These are phyloP conservation scores for Pachysandra terminalis DNA, from an alignment of 164 flowering plant genomes.

Conservation along the genomic window DNA sequence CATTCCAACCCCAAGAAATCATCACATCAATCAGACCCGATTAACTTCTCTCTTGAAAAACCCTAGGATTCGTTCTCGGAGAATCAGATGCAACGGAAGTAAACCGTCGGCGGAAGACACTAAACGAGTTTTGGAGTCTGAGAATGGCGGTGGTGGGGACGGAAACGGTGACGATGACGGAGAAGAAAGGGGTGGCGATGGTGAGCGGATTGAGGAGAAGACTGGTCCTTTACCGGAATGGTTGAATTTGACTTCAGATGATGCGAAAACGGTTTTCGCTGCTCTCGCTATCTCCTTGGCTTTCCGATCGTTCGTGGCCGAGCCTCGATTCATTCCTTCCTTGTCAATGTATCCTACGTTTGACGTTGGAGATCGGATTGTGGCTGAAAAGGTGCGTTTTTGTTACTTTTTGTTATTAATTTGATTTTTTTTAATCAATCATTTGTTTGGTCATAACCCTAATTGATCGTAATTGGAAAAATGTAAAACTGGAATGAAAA, in stretches of 20 bases:
- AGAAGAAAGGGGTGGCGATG: slow-evolving; percentile 45
- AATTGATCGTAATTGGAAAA: too few relatives aligned
- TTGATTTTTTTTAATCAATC: neutral
- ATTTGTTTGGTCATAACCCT: too few relatives aligned
- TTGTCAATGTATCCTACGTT: slow-evolving; percentile 99
- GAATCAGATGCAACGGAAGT: slow-evolving; percentile 36
- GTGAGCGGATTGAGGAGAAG: slow-evolving; percentile 30
- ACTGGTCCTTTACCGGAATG: slow-evolving; percentile 62
- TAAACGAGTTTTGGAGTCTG: slow-evolving; percentile 26
- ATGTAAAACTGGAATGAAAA: too few relatives aligned
- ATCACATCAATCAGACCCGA: slow-evolving; percentile 19
- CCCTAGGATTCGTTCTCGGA: slow-evolving; percentile 15
- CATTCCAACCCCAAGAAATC: slow-evolving; percentile 15
- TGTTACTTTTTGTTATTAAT: neutral
- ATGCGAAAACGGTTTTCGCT: slow-evolving; percentile 77
- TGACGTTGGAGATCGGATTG: slow-evolving; percentile 89
- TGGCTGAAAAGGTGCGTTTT: slow-evolving; percentile 82
- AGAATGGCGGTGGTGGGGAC: slow-evolving; percentile 19
- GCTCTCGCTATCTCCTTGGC: slow-evolving; percentile 82
- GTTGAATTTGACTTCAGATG: slow-evolving; percentile 70
- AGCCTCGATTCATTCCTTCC: slow-evolving; percentile 95
- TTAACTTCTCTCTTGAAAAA: slow-evolving; percentile 13
- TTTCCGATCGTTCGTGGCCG: slow-evolving; percentile 83
- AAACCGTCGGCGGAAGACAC: slow-evolving; percentile 51
- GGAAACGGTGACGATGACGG: slow-evolving; percentile 47